Conservation (phyloP, 208 protist species). For the Acanthamoeba triangularis region DNA sequence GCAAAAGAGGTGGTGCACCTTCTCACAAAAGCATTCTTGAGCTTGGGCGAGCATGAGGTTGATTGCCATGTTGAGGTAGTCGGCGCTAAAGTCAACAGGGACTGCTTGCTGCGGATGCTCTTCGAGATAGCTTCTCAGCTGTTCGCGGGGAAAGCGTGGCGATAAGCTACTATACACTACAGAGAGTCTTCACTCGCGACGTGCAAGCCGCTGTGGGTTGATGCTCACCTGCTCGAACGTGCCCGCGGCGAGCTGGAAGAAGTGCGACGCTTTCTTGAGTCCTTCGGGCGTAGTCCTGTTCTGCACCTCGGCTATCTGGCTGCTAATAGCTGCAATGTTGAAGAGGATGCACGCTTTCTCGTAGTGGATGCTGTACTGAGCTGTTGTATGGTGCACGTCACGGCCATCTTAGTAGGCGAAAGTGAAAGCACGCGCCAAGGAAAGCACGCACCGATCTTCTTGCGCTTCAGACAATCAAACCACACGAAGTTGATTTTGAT, state of each 20-base stretch:
- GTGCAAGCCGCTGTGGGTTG: not conserved
- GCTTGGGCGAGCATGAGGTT: conserved; percentile 62
- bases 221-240: conserved; percentile 20
- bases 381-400: not conserved
- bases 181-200: no score
- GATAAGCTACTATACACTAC: not conserved
- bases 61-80: conserved; percentile 50
- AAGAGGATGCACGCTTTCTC: conserved; percentile 38
- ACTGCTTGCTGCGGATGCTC: conserved; percentile 34
- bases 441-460: conserved; percentile 20
- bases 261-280: conserved; percentile 52
- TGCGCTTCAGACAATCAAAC: conserved; percentile 31
- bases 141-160: not conserved
- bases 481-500: conserved; percentile 16
- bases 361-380: conserved; percentile 39
- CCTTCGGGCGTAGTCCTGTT: conserved; percentile 51
- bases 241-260: conserved; percentile 55
- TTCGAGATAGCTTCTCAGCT: conserved; percentile 41
- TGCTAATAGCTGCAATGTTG: conserved; percentile 48
- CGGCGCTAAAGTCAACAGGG: not conserved
- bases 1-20: not conserved
- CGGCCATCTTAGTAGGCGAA: not conserved
- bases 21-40: conserved; percentile 66
- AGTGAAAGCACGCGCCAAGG: not conserved
- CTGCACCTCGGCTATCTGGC: conserved; percentile 29